Evolutionary conservation across 2,329 filamentous ascomycete species (phyloP), one percentile per base, ranked within the genome.

Genomic region (Penicillium sp.): DNA sequence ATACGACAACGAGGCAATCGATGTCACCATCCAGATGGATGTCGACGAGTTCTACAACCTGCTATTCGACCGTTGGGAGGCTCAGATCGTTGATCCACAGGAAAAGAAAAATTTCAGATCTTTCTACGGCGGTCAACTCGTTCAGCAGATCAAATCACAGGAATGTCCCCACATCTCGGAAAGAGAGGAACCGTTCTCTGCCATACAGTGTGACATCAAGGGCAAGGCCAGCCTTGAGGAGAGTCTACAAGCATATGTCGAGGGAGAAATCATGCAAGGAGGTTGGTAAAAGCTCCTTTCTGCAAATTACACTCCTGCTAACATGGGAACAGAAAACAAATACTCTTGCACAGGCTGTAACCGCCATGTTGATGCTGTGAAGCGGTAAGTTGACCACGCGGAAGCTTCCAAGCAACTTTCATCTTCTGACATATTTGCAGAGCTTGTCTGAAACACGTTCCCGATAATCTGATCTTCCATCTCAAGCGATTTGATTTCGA

Each of bases 41-140:
- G 94, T 96, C 5, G 94, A 97, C 62, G 92, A 96, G 69, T 99
- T 97, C 69, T 97, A 95, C 76, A 96, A 94, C 65, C 81, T 96
- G 4, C 81, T 99, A 0, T 94, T 97, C 63, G 91, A 95, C 70
- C 84, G 91, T 24, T 91, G 91, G 83, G 95, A 99, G 68, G 83
- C 84, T 8, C 90, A 96, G 65, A 84, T 97, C 59, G 71, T 81
- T 16, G 81, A 82, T 9, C 72, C 79, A 2, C 80, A 85, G n/a
- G 83, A 85, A 31, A 95, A 89, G 71, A 85, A 83, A 58, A 76
- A 74, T 21, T 87, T 99, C 59, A 84, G 88, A 45, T 86, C 86
- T 0, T 94, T 97, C 65, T 99, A 94, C 66, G 91, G 92, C 0
- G 94, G 94, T 4, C 88, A 93, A 60, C 82, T 96, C 33, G 89